Percentiles rank a stretch among this genome's conserved stretches.
phyloP scores from a whole-genome alignment of 2,329 filamentous ascomycete species.

The Stagonosporopsis tanaceti region DNA sequence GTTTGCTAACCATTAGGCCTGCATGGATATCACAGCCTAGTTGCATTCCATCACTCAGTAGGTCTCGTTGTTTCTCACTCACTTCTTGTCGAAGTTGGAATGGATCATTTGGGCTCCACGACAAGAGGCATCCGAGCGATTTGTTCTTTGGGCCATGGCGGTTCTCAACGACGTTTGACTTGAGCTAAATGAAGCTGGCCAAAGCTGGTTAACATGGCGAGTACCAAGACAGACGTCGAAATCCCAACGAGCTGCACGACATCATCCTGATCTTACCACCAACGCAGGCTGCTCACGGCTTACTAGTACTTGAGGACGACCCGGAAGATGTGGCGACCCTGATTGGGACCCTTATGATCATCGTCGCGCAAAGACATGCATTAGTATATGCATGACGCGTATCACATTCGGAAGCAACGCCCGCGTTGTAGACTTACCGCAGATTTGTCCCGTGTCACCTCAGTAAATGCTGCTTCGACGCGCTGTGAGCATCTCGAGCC shows the following conservation, averaged over 20 bases:
- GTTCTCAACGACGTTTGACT: neutral
- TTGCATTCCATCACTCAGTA: neutral
- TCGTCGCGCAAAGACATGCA: neutral
- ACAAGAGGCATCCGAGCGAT: neutral
- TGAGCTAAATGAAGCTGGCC: neutral
- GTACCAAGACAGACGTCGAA: neutral
- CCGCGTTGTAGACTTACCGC: neutral
- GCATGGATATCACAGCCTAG: neutral
- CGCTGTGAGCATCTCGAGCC: neutral
- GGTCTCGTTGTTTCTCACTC: too few relatives aligned
- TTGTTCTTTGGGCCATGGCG: neutral
- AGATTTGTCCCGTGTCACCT: neutral
- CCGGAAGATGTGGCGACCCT: neutral
- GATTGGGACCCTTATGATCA: neutral
- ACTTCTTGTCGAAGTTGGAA: too few relatives aligned
- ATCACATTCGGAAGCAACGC: neutral
- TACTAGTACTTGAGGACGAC: neutral
- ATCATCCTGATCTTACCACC: neutral
- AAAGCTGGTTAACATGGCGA: neutral
- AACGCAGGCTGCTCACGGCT: neutral
- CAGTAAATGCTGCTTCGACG: neutral
- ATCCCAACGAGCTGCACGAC: too few relatives aligned
- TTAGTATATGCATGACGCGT: conserved; percentile 5
- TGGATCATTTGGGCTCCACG: too few relatives aligned
- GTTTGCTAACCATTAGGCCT: neutral